phyloP scores from a whole-genome alignment of 306 rosid genomes.

The Carpinus fangiana region DNA sequence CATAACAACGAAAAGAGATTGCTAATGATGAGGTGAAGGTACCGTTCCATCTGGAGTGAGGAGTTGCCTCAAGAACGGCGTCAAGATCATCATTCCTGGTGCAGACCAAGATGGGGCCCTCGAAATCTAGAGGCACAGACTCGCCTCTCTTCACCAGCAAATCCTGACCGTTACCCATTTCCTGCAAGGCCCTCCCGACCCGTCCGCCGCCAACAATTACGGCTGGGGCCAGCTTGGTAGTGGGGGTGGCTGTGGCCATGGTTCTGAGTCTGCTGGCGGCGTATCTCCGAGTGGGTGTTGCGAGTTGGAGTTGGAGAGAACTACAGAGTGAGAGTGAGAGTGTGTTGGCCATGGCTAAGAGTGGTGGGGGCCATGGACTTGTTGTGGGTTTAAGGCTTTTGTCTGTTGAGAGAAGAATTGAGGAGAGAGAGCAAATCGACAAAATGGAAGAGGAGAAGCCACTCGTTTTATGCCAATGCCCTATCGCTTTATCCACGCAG shows the following conservation, averaged over 20 bases:
- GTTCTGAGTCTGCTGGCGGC: constrained; percentile 24
- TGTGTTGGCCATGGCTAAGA: constrained; percentile 41
- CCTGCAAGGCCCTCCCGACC: constrained; percentile 74
- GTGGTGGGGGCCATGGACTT: constrained; percentile 14
- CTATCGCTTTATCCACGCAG: neutral
- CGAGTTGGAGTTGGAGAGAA: constrained; percentile 27
- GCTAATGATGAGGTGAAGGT: neutral
- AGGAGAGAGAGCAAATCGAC: neutral
- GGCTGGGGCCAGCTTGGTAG: constrained; percentile 61
- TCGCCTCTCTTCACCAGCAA: constrained; percentile 70
- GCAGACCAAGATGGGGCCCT: constrained; percentile 83
- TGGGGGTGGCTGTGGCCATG: constrained; percentile 34
- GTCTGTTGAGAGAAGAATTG: neutral
- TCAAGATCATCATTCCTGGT: constrained; percentile 95
- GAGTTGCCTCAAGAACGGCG: constrained; percentile 72
- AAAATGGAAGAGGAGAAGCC: neutral
- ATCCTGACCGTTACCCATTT: constrained; percentile 74
- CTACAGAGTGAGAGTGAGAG: constrained; percentile 36
- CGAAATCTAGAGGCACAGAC: constrained; percentile 60
- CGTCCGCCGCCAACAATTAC: constrained; percentile 91
- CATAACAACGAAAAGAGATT: neutral
- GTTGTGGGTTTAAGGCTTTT: neutral
- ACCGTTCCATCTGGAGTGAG: constrained; percentile 89
- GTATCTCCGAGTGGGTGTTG: constrained; percentile 17
- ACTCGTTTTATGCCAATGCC: neutral